Evolutionary conservation across 2,329 filamentous ascomycete genomes (phyloP).

Genomic region (Cladophialophora yegresii): DNA sequence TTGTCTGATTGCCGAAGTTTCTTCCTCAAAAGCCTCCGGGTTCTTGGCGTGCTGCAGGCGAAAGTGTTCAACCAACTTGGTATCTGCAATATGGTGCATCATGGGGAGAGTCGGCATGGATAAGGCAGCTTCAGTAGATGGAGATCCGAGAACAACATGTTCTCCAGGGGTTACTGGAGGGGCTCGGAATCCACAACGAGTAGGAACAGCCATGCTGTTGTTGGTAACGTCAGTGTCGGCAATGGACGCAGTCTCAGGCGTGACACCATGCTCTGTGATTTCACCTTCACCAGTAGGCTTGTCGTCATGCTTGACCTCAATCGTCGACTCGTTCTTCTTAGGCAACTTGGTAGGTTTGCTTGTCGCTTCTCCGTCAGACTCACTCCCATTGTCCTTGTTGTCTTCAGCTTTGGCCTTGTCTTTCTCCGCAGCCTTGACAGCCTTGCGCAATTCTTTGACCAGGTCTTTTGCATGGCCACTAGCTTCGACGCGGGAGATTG

Average conservation of each 20-base stretch:
- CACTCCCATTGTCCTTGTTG: neutral
- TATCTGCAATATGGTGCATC: constrained; percentile 22
- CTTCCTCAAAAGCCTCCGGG: constrained; percentile 23
- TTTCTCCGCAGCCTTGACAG: constrained; percentile 3
- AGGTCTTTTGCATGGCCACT: constrained; percentile 15
- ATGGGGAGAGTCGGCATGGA: constrained; percentile 29
- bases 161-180: constrained; percentile 25
- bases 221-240: constrained; percentile 6
- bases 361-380: neutral
- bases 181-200: constrained; percentile 9
- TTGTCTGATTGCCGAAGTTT: constrained; percentile 22
- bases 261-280: neutral
- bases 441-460: constrained; percentile 15
- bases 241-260: constrained; percentile 1
- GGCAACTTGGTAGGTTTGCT: neutral
- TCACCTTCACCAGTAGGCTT: neutral
- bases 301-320: constrained; percentile 1
- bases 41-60: constrained; percentile 18
- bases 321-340: neutral
- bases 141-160: constrained; percentile 3
- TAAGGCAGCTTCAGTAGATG: constrained; percentile 3
- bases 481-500: constrained; percentile 17
- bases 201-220: neutral
- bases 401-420: neutral
- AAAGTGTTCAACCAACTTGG: constrained; percentile 24